These are phyloP conservation scores for Marasmius sp. DNA, from an alignment of 1,284 basidiomycete genomes.

Conservation along the genomic window DNA sequence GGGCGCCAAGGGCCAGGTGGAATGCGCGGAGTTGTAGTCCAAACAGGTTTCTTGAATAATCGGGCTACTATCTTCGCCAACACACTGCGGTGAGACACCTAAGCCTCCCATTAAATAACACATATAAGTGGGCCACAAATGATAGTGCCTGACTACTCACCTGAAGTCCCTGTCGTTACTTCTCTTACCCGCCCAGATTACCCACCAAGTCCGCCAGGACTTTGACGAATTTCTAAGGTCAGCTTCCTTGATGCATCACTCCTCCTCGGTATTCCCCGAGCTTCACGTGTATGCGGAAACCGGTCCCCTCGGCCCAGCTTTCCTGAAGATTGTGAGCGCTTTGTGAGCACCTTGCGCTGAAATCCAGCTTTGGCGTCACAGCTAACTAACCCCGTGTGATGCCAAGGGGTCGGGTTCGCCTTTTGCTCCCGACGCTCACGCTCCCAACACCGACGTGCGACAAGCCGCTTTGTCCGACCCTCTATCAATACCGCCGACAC, in stretches of 20 bases:
- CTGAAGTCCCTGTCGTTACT: neutral
- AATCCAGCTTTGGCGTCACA: too few relatives aligned
- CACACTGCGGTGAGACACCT: slow-evolving; percentile 64
- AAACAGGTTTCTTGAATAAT: slow-evolving; percentile 70
- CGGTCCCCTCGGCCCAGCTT: neutral
- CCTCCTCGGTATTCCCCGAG: neutral
- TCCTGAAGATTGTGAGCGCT: neutral
- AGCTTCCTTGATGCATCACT: neutral
- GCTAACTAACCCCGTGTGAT: too few relatives aligned
- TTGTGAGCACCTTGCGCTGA: too few relatives aligned
- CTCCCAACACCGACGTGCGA: neutral
- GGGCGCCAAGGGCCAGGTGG: too few relatives aligned
- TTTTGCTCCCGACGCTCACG: too few relatives aligned
- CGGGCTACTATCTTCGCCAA: slow-evolving; percentile 84
- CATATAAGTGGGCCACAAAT: neutral
- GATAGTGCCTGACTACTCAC: neutral
- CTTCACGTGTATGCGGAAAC: neutral
- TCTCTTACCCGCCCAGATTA: neutral
- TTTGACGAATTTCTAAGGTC: neutral
- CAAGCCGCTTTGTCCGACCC: neutral
- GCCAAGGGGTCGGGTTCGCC: too few relatives aligned
- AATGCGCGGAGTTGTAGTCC: slow-evolving; percentile 71
- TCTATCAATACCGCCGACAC: neutral
- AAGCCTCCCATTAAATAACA: neutral
- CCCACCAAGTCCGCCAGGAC: neutral